Evolutionary conservation across 257 asterid genomes (phyloP).

Genomic region (Jacaranda mimosifolia): DNA sequence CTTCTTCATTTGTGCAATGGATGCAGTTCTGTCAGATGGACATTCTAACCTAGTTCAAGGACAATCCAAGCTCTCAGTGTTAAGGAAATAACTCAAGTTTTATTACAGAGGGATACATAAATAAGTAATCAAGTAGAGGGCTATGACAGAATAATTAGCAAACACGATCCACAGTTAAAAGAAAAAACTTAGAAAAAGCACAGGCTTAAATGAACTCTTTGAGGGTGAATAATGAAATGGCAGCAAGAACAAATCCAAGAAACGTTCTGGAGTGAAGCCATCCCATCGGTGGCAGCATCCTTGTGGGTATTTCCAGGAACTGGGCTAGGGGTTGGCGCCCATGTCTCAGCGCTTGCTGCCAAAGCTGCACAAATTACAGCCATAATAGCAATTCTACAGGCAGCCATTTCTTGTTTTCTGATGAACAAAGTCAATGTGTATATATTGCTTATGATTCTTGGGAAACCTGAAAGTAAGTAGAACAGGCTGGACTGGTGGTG

Average conservation of each 20-base stretch:
- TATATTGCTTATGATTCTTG: slow-evolving; percentile 13
- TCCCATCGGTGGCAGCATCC: slow-evolving; percentile 27
- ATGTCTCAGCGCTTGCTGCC: slow-evolving; percentile 20
- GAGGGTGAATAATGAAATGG: slow-evolving; percentile 35
- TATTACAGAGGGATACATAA: slow-evolving; percentile 14
- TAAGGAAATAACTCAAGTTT: not conserved
- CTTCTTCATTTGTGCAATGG: not conserved
- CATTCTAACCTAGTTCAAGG: not conserved
- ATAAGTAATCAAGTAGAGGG: not conserved
- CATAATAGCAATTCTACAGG: slow-evolving; percentile 20
- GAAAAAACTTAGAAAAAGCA: not conserved
- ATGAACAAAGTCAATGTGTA: not conserved
- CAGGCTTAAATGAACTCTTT: slow-evolving; percentile 31
- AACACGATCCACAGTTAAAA: not conserved
- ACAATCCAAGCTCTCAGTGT: not conserved
- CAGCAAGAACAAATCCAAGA: slow-evolving; percentile 36
- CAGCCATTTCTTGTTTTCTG: slow-evolving; percentile 23
- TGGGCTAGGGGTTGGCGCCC: slow-evolving; percentile 34
- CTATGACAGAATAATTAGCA: not conserved
- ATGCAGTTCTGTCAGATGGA: not conserved
- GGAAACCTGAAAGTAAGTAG: not conserved
- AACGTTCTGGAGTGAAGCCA: slow-evolving; percentile 27
- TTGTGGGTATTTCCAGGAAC: not conserved
- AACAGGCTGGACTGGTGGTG: slow-evolving; percentile 16
- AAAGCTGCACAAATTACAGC: slow-evolving; percentile 11